Evolutionary conservation across 2,329 filamentous ascomycete species (phyloP), one percentile per base, ranked within the genome.

Genomic region (Fusarium denticulatum): DNA sequence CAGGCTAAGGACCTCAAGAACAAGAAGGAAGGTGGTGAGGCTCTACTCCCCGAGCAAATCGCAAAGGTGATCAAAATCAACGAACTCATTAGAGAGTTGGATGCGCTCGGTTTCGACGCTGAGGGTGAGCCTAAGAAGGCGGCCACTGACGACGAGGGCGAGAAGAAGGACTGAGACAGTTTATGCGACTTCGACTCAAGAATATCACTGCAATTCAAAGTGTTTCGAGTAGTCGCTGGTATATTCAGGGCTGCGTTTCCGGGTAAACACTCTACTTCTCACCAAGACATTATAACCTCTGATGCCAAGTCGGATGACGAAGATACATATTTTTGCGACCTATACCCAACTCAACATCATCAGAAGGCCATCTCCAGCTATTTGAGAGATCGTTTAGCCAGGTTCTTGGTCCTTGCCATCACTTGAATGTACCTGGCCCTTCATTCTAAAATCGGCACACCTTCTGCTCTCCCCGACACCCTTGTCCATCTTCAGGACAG

Each of bases 61-160:
- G 95, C 96, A 77, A 99, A 99, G 85, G 94, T 99, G 62, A 97
- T 97, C 81, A 97, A 96, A 83, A 97, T 99, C 81, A 94, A 94
- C 72, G 96, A 99, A 85, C 88, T 99, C 57, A 91, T 98, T 65
- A 90, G 95, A 18, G 95, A 98, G 81, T 85, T 99, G 63, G 94
- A 97, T 77, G 88, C 89, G 6, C 86, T 99, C 34, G 96, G 96
- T 0, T 94, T 98, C 72, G 93, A 97, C 81, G 84, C 89, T 2
- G 93, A 97, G 15, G 94, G 92, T 6, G 93, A 95, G 72, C 83
- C 84, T 4, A 86, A 86, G 73, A 62, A 68, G 12, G 73, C 60
- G 12, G 43, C 64, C 30, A 28, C 55, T 28, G 49, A 63, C 5
- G 61, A 63, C 20, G 67, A 68, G 26, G 55, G 66, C 36, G 72